Evolutionary conservation across 2,329 filamentous ascomycete species (phyloP), one percentile per base, ranked within the genome.

Genomic region (Dactylonectria estremocensis): DNA sequence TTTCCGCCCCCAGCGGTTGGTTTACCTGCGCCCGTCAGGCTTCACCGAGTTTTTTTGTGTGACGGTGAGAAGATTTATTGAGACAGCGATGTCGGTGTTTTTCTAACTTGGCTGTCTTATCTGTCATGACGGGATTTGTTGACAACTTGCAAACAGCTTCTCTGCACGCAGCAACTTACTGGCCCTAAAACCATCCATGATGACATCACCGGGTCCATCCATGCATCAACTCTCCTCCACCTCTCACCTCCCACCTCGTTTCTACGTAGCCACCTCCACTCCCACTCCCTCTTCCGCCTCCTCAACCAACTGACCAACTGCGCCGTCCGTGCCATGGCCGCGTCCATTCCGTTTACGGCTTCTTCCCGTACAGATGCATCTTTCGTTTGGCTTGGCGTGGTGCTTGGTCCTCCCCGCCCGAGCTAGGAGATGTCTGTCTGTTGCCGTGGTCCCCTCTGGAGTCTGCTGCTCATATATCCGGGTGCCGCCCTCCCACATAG

Each of bases 181-280:
- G 24, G 24, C 4, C 2, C 24, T 28, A 28, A 28, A n/a, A n/a
- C 24, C 24, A 28, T 24, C 16, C 24, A 52, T 31, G 22, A 52
- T 52, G 24, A 16, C 48, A 28, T 24, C 48, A 28, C 24, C 24
- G 24, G 24, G 24, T 28, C 24, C 24, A 28, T 71, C n/a, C n/a
- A n/a, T n/a, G n/a, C n/a, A n/a, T n/a, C n/a, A n/a, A n/a, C n/a
- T n/a, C 33, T 28, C 65, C 70, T 48, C 67, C 66, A 61, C 61
- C n/a, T n/a, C n/a, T n/a, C n/a, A n/a, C n/a, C 63, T 52, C 62
- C 37, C 49, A 55, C 24, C 52, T 28, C 7, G 24, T 28, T 28
- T 28, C 24, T 28, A 28, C 24, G 24, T 28, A 28, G 24, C 7
- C 61, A 56, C 59, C 63, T 61, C 64, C 71, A 62, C 61, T 48